phyloP scores from a whole-genome alignment of 1,139 yeast genomes.

The Debaryomyces fabryi region DNA sequence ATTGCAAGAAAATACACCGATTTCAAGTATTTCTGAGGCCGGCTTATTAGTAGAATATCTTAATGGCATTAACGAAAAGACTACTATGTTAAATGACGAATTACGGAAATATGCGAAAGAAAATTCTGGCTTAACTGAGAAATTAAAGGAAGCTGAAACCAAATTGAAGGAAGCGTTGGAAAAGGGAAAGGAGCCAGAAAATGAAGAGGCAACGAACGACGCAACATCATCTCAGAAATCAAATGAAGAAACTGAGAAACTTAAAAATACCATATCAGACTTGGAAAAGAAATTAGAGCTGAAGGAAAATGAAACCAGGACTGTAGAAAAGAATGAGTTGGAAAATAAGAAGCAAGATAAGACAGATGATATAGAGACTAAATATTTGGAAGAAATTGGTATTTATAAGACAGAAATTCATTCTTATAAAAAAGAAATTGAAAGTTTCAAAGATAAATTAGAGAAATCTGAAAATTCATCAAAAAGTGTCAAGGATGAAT shows the following conservation, averaged over 20 bases:
- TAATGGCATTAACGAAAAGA: constrained; percentile 62
- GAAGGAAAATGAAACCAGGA: constrained; percentile 16
- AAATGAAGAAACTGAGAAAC: constrained; percentile 17
- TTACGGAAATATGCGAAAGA: constrained; percentile 33
- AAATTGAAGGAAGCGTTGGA: not conserved
- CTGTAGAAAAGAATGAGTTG: constrained; percentile 12
- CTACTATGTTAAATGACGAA: constrained; percentile 58
- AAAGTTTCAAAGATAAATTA: constrained; percentile 7
- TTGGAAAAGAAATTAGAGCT: constrained; percentile 7
- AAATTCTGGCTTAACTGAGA: constrained; percentile 25
- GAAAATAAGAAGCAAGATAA: constrained; percentile 17
- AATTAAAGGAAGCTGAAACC: constrained; percentile 2
- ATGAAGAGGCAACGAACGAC: constrained; percentile 13
- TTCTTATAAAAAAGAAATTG: constrained; percentile 3
- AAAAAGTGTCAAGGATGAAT: not conserved
- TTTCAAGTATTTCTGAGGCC: constrained; percentile 71
- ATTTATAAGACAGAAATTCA: constrained; percentile 5
- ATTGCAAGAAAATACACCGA: constrained; percentile 79
- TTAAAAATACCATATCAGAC: not conserved
- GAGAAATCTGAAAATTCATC: constrained; percentile 11
- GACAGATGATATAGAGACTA: constrained; percentile 1
- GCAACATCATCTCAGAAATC: constrained; percentile 14
- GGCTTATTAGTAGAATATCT: constrained; percentile 71
- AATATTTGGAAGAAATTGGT: constrained; percentile 12
- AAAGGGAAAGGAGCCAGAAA: constrained; percentile 15